Evolutionary conservation across 768 basidiomycete genomes (phyloP), one percentile per base, ranked within the genome.

Genomic region (Solioccasus polychromus): DNA sequence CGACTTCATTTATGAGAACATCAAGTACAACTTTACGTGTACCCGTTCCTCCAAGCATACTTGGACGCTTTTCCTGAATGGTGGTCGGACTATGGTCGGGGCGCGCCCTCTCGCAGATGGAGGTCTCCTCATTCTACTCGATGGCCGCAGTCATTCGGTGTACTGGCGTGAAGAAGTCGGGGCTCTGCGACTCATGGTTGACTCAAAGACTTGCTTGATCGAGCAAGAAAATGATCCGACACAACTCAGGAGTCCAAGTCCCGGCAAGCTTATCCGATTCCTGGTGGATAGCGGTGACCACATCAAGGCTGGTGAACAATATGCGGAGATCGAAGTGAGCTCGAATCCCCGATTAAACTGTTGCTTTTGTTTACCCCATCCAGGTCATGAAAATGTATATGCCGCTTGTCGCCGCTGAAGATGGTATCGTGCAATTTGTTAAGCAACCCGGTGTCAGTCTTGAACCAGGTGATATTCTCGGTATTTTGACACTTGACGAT

Each of bases 331-430:
- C 35, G 96, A 98, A 78, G 90, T 90, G 53, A 44, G 77, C 54
- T 6, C 23, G 42, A 42, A 35, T n/a, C 35, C 1, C 1, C 49
- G 25, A 38, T 15, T 39, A 28, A n/a, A 20, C 18, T 23, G 31
- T 6, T 42, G 9, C 28, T 3, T 8, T 31, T 30, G 20, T 35
- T 53, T 28, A 58, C 31, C 45, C 31, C 47, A 6, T 14, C 6
- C 43, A 88, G 86, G 89, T 92, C 50, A 94, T 96, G 92, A 97
- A 99, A 74, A 99, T 98, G 96, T 96, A 96, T 69, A 96, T 99
- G 95, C 93, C 93, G 4, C 80, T 99, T 44, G 83, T 91, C 44
- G 92, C 93, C 5, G 80, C 87, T 3, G 96, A 99, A 65, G 92
- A 95, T 64, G 96, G 96, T 59, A 77, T 85, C 36, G 85, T 94